Percentiles rank a stretch among this genome's conserved stretches.
phyloP scores from a whole-genome alignment of 106 monocot species.

The Chionographis japonica region DNA sequence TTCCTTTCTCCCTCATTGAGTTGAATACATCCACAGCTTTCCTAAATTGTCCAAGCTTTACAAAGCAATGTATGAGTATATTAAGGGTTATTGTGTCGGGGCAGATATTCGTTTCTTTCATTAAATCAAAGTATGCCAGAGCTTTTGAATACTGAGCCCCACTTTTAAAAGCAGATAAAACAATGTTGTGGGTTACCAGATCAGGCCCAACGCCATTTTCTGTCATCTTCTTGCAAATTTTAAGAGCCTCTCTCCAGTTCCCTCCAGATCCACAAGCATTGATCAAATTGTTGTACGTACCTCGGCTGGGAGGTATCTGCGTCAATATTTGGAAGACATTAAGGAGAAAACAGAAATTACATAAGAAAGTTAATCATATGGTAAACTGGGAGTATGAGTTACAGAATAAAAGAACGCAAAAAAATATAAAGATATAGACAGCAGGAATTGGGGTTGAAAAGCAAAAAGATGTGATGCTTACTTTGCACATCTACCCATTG shows the following conservation, averaged over 20 bases:
- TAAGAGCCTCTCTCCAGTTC: constrained; percentile 84
- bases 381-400: too few relatives aligned
- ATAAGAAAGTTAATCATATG: not conserved
- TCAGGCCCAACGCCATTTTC: constrained; percentile 99
- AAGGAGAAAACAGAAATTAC: not conserved
- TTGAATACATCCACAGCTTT: constrained; percentile 80
- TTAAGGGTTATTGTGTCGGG: constrained; percentile 72
- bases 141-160: constrained; percentile 79
- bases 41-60: constrained; percentile 76
- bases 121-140: constrained; percentile 84
- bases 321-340: not conserved
- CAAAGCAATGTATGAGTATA: constrained; percentile 84
- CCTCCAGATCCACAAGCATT: constrained; percentile 91
- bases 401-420: too few relatives aligned
- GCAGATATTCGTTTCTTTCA: constrained; percentile 60
- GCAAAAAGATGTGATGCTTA: too few relatives aligned
- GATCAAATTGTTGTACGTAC: constrained; percentile 94
- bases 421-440: too few relatives aligned
- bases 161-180: constrained; percentile 89
- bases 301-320: constrained; percentile 91
- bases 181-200: constrained; percentile 86
- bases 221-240: constrained; percentile 89
- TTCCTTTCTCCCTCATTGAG: constrained; percentile 60
- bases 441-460: too few relatives aligned
- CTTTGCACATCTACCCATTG: too few relatives aligned